Base-by-base conservation (phyloP, 257 asterid species). In the Henckelia pumila region DNA sequence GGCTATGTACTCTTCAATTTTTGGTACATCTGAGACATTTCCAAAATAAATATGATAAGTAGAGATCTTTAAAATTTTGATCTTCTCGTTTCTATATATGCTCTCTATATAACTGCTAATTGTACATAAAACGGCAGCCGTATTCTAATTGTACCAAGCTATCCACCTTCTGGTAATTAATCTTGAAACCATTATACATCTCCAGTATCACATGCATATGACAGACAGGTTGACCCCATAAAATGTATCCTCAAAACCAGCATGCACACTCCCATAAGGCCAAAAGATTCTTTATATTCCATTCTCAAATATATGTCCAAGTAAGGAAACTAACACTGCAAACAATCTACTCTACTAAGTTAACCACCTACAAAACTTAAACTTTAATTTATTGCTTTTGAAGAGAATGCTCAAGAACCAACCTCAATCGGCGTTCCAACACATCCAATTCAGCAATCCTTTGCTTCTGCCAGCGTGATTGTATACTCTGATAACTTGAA, bases 381-480 rank as follows among this genome's bases (percentile, higher is more conserved):
- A 5, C 61, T 73, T 72, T 61, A 25, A 73, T 78, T 84, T 83
- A 79, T 68, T 59, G 73, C 77, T 77, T 84, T 57, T 16, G 66
- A 57, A 84, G 73, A 80, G 92, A 86, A 52, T 78, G 64, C 77
- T 90, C 87, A 17, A 90, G 81, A 23, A 77, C 81, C 79, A 90
- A 83, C 86, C 95, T 86, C 85, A 86, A 40, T 29, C 97, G 80
- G 44, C 85, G 79, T 1, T 86, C 84, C 59, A 88, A 73, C 8
- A 80, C 92, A 66, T 84, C 90, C 77, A 88, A 77, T 68, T 90
- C 96, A 3, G 86, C 90, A 56, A 88, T 71, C 75, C 84, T 76
- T 75, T 88, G 97, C 78, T 67, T 77, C 73, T 68, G 85, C 95
- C 96, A 88, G 16, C 91, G 82, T 71, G 70, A 67, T 21, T 74